phyloP scores from a whole-genome alignment of 495 filamentous ascomycete genomes.

The Penicillium parvum region DNA sequence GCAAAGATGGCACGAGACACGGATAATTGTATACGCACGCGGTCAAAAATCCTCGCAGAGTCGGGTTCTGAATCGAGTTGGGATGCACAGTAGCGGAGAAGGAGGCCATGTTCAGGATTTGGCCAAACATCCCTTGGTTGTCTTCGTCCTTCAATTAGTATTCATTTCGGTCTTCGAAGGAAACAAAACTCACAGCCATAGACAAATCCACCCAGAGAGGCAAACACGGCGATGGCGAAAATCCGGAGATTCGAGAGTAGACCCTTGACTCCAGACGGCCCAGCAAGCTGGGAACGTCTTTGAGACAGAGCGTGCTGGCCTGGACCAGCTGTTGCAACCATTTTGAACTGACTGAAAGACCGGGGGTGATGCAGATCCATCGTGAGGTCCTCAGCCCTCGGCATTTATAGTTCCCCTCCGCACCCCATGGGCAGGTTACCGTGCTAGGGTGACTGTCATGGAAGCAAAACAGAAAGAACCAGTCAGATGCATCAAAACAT shows the following conservation, averaged over 20 bases:
- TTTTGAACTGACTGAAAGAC: background rate
- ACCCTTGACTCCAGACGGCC: constrained; percentile 10
- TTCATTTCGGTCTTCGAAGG: background rate
- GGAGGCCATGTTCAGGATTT: constrained; percentile 3
- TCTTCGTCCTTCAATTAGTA: background rate
- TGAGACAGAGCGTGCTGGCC: background rate
- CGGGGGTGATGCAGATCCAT: background rate
- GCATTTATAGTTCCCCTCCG: background rate
- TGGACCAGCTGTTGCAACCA: background rate
- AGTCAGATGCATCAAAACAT: background rate
- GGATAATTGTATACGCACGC: background rate
- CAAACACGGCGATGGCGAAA: constrained; percentile 13
- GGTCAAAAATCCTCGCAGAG: background rate
- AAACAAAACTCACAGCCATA: constrained; percentile 6
- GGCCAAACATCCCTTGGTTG: constrained; percentile 9
- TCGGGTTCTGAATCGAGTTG: background rate
- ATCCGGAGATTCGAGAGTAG: constrained; percentile 7
- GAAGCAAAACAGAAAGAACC: background rate
- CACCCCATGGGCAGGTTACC: background rate
- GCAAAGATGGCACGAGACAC: background rate
- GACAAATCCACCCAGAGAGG: constrained; percentile 15
- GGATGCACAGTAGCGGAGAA: constrained; percentile 1
- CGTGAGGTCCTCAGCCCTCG: background rate
- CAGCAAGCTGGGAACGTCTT: constrained; percentile 9
- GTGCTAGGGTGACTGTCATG: background rate